A percentile compares a stretch with the other conserved stretches of the same genome.
These are phyloP conservation scores for Penicillium vulpinum DNA, from an alignment of 2,329 filamentous ascomycete genomes.

Conservation along the genomic window DNA sequence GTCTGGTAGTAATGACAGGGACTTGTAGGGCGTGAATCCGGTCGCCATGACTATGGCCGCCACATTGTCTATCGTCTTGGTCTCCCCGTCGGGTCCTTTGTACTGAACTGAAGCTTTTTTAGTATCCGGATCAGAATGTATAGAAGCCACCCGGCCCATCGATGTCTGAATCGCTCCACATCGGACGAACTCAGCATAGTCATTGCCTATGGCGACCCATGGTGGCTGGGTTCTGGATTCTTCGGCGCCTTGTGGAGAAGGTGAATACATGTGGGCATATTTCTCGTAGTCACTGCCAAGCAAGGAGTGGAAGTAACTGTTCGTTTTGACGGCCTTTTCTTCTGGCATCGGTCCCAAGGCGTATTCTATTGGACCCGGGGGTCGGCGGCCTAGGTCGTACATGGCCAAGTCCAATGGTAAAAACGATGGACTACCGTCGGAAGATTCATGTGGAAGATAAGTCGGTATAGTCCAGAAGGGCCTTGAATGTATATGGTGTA, in stretches of 20 bases:
- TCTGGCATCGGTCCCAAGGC: conserved; percentile 63
- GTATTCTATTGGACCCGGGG: conserved; percentile 59
- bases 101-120: conserved; percentile 37
- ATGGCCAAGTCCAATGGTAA: conserved; percentile 71
- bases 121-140: conserved; percentile 6
- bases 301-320: conserved; percentile 49
- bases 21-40: conserved; percentile 67
- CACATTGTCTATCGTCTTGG: conserved; percentile 56
- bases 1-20: conserved; percentile 64
- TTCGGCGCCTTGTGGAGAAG: conserved; percentile 41
- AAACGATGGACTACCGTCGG: conserved; percentile 51
- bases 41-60: conserved; percentile 72
- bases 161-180: conserved; percentile 59
- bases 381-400: conserved; percentile 67
- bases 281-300: conserved; percentile 50
- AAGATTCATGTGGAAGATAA: conserved; percentile 40
- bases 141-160: conserved; percentile 42
- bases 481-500: conserved; percentile 69
- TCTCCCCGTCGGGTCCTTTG: conserved; percentile 33
- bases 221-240: conserved; percentile 54
- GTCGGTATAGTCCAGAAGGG: conserved; percentile 72
- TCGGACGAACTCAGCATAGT: conserved; percentile 72
- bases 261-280: conserved; percentile 38
- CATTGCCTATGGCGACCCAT: conserved; percentile 69
- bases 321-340: conserved; percentile 56